Percentiles rank a stretch among this genome's conserved stretches.
Evolutionary conservation across 805 yeast species (phyloP).

Genomic region (Saccharomycopsis amapae): DNA sequence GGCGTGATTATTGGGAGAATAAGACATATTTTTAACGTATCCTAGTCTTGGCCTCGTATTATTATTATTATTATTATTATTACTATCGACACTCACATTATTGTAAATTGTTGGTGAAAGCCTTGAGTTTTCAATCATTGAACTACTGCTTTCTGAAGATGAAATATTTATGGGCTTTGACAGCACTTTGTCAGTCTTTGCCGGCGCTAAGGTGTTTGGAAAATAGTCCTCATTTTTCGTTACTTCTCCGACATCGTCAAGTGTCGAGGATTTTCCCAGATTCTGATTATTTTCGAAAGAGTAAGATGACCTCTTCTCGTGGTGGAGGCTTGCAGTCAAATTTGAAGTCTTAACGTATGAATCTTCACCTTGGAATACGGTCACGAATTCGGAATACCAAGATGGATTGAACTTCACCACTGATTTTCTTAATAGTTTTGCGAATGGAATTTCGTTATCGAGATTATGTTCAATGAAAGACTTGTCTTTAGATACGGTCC

Average conservation of each 20-base stretch:
- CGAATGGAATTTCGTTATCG: conserved; percentile 18
- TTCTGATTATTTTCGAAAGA: no score
- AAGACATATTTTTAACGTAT: neutral
- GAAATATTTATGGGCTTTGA: neutral
- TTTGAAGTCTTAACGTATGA: no score
- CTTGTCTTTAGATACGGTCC: conserved; percentile 35
- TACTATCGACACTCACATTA: neutral
- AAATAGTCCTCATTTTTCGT: no score
- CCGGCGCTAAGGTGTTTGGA: no score
- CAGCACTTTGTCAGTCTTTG: no score
- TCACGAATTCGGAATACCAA: conserved; percentile 11
- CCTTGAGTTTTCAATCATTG: neutral
- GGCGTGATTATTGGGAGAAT: neutral
- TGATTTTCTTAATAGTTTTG: conserved; percentile 4
- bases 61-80: neutral
- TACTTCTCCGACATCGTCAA: no score
- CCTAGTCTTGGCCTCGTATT: neutral
- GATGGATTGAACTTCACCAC: conserved; percentile 13
- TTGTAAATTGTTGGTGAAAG: neutral
- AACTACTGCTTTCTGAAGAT: conserved; percentile 1
- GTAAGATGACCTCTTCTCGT: no score
- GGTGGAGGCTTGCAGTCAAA: no score
- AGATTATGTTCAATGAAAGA: conserved; percentile 33
- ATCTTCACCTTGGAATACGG: conserved; percentile 12
- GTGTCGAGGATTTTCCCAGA: no score